Base-by-base conservation (phyloP, 2,329 filamentous ascomycete species). In the Ophioceras dolichostomum region DNA sequence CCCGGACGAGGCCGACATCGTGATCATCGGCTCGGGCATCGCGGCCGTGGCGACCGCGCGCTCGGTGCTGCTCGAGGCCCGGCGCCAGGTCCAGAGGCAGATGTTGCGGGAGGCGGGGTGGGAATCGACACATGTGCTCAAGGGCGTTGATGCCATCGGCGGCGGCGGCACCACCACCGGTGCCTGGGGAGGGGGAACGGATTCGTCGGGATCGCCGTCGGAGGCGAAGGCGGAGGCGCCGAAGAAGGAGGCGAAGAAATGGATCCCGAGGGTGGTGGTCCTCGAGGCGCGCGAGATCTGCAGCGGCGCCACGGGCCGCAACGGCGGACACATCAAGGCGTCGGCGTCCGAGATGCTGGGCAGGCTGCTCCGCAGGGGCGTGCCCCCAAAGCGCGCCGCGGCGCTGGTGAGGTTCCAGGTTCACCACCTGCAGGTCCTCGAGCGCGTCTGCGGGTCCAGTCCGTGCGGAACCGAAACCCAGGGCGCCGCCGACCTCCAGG, bases 11-110 rank as follows among this genome's bases (percentile, higher is more conserved):
- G 61, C 60, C 5, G 70, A 74, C 39, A 50, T 71, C 2, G 61
- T 68, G 14, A 60, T 74, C 29, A 64, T 74, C 43, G 69, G 71
- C 17, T 72, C 68, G 26, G 72, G 71, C 2, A 73, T 75, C 41
- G 65, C 68, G 2, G 67, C 60, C 9, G 60, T 58, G 3, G 56
- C 57, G 16, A 49, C 63, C 13, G 61, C 60, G 4, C 17, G 38
- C 22, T 26, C 39, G 27, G 28, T 43, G 16, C 6, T 45, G 14
- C 37, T 45, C 12, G 18, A 42, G 26, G 26, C 3, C 20, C 38
- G 8, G 34, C 20, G 10, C n/a, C n/a, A n/a, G n/a, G n/a, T n/a
- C n/a, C n/a, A n/a, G n/a, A n/a, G n/a, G n/a, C n/a, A n/a, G n/a
- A n/a, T n/a, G n/a, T n/a, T n/a, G n/a, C n/a, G n/a, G n/a, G n/a